Evolutionary conservation across 495 filamentous ascomycete species (phyloP), one percentile per base, ranked within the genome.

Genomic region (Penicillium odoratum): DNA sequence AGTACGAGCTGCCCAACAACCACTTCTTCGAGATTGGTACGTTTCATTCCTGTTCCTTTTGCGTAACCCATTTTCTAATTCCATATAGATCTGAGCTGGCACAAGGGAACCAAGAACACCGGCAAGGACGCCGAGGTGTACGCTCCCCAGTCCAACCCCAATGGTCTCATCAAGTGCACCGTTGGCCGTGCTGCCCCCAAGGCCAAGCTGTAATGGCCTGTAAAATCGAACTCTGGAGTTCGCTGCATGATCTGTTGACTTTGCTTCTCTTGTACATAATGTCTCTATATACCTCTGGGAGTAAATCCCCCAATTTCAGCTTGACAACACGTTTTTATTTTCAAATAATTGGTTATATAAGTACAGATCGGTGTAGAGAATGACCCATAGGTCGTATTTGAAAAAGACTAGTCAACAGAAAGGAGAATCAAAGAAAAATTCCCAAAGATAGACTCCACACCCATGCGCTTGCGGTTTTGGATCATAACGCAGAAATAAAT

Each of bases 1-100:
- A 87, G 62, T 98, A 97, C 68, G 82, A 85, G 11, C 78, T 98
- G 68, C 94, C 94, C 21, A 98, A 98, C 77, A 97, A 96, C 78
- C 94, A 98, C 73, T 98, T 96, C 76, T 98, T 97, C 69, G 94
- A 97, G 73, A 88, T 97, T 76, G 88, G 92, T 96, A 80, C 43
- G 72, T 70, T 55, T 30, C 21, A 4, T 51, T 16, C 45, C 9
- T 38, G 42, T 13, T 28, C 9, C 29, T 16, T 8, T 26, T 15
- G 18, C 31, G 33, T 31, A 26, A 48, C 42, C 40, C 33, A 58
- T 44, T 62, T 74, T 69, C 45, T 38, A 40, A 33, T 36, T 49
- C 33, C 59, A 10, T 45, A 28, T 71, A 94, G 92, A 96, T 69
- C 74, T 98, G 64, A 91, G 87, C 78, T 98, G 94, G 94, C 91